phyloP scores from a whole-genome alignment of 371 early-diverging fungal genomes.

The Capniomyces stellatus region DNA sequence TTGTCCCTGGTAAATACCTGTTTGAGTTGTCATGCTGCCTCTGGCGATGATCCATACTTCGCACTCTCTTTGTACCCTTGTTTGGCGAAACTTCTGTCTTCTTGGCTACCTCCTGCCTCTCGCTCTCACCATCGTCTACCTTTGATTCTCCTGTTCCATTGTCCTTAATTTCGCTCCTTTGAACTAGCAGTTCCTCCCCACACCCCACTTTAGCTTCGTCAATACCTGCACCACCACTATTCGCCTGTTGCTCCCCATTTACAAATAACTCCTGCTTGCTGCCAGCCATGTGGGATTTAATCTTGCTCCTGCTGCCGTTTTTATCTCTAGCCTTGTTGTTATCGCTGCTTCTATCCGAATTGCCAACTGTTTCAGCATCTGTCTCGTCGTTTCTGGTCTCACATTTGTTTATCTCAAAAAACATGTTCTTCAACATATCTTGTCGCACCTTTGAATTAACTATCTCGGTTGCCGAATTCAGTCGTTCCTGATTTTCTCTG shows the following conservation, averaged over 20 bases:
- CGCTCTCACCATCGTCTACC: constrained; percentile 7
- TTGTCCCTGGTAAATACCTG: constrained; percentile 9
- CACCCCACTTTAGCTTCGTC: not conserved
- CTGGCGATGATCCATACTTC: constrained; percentile 15
- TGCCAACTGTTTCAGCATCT: not conserved
- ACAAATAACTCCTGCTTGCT: too few species aligned
- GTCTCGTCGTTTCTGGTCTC: not conserved
- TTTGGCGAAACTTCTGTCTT: constrained; percentile 4
- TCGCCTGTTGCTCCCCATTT: too few species aligned
- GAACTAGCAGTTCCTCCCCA: constrained; percentile 3
- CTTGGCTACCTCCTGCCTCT: constrained; percentile 11
- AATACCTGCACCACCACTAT: not conserved
- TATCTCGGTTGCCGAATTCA: too few species aligned
- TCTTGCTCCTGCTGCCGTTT: not conserved
- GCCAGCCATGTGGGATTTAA: too few species aligned
- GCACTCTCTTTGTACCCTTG: constrained; percentile 9
- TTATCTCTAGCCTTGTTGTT: not conserved
- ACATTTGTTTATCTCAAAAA: not conserved
- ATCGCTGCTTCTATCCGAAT: not conserved
- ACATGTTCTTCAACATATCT: not conserved
- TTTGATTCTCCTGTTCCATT: constrained; percentile 10
- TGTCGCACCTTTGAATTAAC: not conserved
- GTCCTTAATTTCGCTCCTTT: constrained; percentile 12
- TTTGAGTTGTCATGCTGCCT: constrained; percentile 5
- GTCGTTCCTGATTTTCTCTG: not conserved